Evolutionary conservation across 2,329 filamentous ascomycete genomes (phyloP), one percentile per base, ranked within the genome.

Genomic region (Phialophora expanda): DNA sequence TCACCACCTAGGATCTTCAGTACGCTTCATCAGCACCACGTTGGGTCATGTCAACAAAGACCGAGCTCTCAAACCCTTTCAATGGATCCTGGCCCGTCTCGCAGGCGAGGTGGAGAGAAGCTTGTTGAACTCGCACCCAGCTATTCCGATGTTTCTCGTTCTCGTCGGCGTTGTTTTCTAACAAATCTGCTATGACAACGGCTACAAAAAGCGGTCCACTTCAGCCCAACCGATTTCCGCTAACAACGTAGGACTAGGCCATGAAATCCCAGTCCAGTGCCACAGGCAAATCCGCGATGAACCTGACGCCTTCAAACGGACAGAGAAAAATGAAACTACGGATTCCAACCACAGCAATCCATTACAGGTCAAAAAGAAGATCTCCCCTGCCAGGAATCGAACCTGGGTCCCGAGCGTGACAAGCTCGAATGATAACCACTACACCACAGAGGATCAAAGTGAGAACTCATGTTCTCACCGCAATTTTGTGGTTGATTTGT

Each of bases 341-440:
- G 48, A 51, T 9, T 3, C 9, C 4, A 26, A 51, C 8, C 48
- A 51, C 12, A 51, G 20, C 4, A 44, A n/a, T n/a, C 17, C 17
- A 44, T 44, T 4, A n/a, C 7, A n/a, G 38, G 17, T 6, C 38
- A 44, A 51, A 51, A 51, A 28, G 48, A 51, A 22, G 8, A n/a
- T 28, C 48, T 51, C 48, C 48, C 48, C 48, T 24, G 48, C 48
- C 48, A 51, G 48, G 48, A 51, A 51, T 51, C 48, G 48, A 51
- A 51, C 48, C 48, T 51, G 48, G 48, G 48, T 51, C 48, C 48
- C 48, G 48, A 51, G 48, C 48, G 48, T 51, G 48, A 51, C 48
- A 51, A 51, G 48, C 48, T 51, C 48, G 48, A 51, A 51, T 51
- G 48, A 51, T 51, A 51, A 51, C 48, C 48, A 51, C 48, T 51